Base-by-base conservation (phyloP, 2,329 filamentous ascomycete species). In the Colletotrichum melonis region DNA sequence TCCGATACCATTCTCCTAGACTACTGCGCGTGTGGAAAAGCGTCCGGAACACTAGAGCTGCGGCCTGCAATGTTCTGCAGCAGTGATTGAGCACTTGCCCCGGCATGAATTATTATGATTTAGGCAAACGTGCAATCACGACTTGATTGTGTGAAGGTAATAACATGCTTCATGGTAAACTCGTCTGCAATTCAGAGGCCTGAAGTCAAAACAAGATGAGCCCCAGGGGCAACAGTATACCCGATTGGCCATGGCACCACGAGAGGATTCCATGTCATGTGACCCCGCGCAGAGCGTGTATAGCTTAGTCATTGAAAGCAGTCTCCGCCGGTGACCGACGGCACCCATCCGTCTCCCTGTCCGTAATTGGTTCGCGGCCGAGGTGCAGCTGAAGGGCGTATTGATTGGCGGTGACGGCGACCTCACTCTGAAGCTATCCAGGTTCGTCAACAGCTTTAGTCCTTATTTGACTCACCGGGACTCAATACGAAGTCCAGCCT, bases 121-220 rank as follows among this genome's bases (percentile, higher is more conserved):
- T 11, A 19, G 1, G 9, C 8, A n/a, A 8, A n/a, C 3, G 7
- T 22, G 42, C 19, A 7, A 22, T 9, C 8, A n/a, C 19, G 0
- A 49, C 19, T n/a, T 49, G 19, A n/a, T 4, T 3, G 4, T 56
- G 11, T 8, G 19, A 24, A 56, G 8, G 26, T 32, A 7, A 22
- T 4, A 14, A 5, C 6, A 32, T 32, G 55, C 26, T 12, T 14
- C 54, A 0, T 12, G 16, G 11, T 32, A 32, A 57, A 49, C 3
- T 8, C 24, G 6, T 14, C 26, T 8, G 54, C 55, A 46, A 54
- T 54, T 30, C 30, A 14, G n/a, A 57, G 35, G 49, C 42, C 19
- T 66, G 71, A 73, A 54, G 71, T 73, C 67, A 54, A 73, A 71
- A 71, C 71, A 73, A 72, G 71, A 52, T 26, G 28, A 38, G 56